phyloP scores from a whole-genome alignment of 495 filamentous ascomycete species.

The Trichoderma parareesei region DNA sequence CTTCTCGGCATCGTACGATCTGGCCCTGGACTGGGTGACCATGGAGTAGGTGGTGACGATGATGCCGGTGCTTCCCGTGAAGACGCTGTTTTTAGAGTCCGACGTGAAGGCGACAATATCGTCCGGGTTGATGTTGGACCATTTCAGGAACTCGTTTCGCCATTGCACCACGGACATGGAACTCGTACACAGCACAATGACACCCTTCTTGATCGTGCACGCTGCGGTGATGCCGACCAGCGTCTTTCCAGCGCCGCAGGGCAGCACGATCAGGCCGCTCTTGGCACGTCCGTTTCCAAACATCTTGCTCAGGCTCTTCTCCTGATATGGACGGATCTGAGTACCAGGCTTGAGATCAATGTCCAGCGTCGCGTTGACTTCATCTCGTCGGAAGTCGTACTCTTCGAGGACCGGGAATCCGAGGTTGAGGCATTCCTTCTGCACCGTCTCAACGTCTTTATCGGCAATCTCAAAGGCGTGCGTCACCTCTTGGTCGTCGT shows the following conservation, averaged over 20 bases:
- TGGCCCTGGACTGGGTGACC: slow-evolving; percentile 79
- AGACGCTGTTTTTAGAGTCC: slow-evolving; percentile 75
- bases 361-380: slow-evolving; percentile 78
- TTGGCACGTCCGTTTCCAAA: slow-evolving; percentile 96
- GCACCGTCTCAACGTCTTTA: slow-evolving; percentile 69
- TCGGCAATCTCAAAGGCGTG: slow-evolving; percentile 91
- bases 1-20: slow-evolving; percentile 88
- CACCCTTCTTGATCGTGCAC: slow-evolving; percentile 94
- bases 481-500: slow-evolving; percentile 79
- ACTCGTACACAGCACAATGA: slow-evolving; percentile 90
- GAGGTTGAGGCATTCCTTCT: slow-evolving; percentile 82
- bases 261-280: slow-evolving; percentile 94
- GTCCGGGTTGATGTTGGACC: slow-evolving; percentile 93
- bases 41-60: slow-evolving; percentile 98
- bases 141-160: slow-evolving; percentile 91
- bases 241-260: slow-evolving; percentile 96
- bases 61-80: slow-evolving; percentile 83
- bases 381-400: slow-evolving; percentile 95
- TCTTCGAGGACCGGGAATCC: slow-evolving; percentile 86
- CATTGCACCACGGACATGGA: slow-evolving; percentile 98
- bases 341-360: slow-evolving; percentile 83
- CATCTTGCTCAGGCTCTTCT: slow-evolving; percentile 97
- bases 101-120: slow-evolving; percentile 94
- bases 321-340: slow-evolving; percentile 86
- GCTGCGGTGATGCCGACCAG: slow-evolving; percentile 94